These are phyloP conservation scores for Calocera cornea DNA, from an alignment of 768 basidiomycete genomes.

Conservation along the genomic window DNA sequence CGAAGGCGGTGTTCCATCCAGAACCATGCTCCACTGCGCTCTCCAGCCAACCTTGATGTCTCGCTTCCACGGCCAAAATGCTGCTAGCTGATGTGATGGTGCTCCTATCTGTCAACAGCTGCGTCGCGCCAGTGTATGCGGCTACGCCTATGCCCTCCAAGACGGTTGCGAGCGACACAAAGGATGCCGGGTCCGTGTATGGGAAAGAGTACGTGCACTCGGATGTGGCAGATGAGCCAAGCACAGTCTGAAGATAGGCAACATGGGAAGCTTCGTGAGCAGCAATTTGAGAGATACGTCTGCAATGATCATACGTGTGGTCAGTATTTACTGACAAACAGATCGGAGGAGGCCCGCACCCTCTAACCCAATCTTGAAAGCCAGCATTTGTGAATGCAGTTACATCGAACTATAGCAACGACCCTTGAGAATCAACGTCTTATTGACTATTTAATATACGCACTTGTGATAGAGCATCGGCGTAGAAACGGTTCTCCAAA, in stretches of 20 bases:
- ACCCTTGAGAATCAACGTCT: conserved; percentile 28
- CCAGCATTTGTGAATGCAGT: conserved; percentile 31
- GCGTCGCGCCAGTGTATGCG: conserved; percentile 46
- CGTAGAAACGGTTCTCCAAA: conserved; percentile 19
- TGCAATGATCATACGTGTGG: background rate
- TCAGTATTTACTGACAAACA: background rate
- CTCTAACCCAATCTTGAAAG: conserved; percentile 28
- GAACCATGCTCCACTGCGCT: conserved; percentile 35
- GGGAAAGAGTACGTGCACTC: conserved; percentile 35
- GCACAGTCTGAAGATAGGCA: conserved; percentile 23
- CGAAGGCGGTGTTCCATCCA: conserved; percentile 48
- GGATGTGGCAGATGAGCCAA: conserved; percentile 27
- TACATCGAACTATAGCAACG: conserved; percentile 32
- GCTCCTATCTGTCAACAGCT: conserved; percentile 25
- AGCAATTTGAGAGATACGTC: conserved; percentile 24
- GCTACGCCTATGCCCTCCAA: conserved; percentile 42
- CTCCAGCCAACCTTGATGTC: conserved; percentile 51
- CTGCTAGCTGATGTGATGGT: conserved; percentile 40
- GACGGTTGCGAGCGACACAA: conserved; percentile 37
- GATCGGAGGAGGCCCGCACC: conserved; percentile 11
- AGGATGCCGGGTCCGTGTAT: conserved; percentile 34
- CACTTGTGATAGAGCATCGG: background rate
- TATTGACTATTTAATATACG: conserved; percentile 25
- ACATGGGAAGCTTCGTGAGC: conserved; percentile 34
- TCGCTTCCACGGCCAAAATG: conserved; percentile 49